Base-by-base conservation (phyloP, 2,329 filamentous ascomycete genomes). In the Emergomyces pasteurianus region DNA sequence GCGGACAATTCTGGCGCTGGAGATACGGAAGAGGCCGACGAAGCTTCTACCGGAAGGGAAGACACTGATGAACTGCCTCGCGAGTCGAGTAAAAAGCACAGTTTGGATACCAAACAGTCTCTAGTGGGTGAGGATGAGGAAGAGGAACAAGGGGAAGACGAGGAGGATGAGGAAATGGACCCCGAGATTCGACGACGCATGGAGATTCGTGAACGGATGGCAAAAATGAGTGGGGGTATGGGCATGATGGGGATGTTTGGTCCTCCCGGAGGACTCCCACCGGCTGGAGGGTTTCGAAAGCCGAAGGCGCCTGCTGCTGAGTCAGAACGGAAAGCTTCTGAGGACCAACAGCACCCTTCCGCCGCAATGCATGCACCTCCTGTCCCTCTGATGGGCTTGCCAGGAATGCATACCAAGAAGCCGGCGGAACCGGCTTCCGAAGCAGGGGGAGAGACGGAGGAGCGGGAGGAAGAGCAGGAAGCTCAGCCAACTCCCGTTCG, bases 211-310 rank as follows among this genome's bases (percentile, higher is more conserved):
- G 91, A 94, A 63, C 86, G 94, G 67, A 99, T 99, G 90, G 94
- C 94, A 53, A 96, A 96, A 77, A 94, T 99, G 88, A 95, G 92
- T 67, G 92, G 92, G 60, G 92, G 92, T 26, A 96, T 96, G 90
- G 90, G 90, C 54, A 95, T 97, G 87, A 86, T 90, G 71, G 90
- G 90, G 68, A 94, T 97, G 86, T 95, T 95, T 73, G 82, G 83
- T 23, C 84, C 86, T 42, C 83, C 82, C 43, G 85, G 84, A 62
- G 83, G 90, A 72, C 82, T 59, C 2, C 58, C 58, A 2, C 46
- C 58, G 4, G 46, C 46, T 21, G 21, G 46, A 16, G 58, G 58
- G 26, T 52, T 43, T n/a, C 46, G 38, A 65, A 84, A 82, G 68
- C 77, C 80, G 43, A 81, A 79, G 67, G 66, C 79, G 36, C 65